Percentiles rank a stretch among this genome's conserved stretches.
Evolutionary conservation across 2,329 filamentous ascomycete genomes (phyloP).

Genomic region (Xylariales sp.): DNA sequence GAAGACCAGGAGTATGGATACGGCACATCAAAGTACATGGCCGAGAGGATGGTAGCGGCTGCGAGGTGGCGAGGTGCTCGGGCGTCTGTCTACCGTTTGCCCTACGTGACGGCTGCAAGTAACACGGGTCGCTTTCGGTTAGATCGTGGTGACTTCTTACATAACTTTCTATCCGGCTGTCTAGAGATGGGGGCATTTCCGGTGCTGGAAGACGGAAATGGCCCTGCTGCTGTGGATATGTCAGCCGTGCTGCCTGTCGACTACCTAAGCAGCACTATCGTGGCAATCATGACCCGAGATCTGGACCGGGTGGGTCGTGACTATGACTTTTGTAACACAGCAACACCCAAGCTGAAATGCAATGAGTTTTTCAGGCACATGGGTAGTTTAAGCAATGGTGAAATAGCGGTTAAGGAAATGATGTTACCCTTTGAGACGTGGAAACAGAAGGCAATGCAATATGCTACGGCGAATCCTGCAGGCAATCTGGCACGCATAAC

Average conservation of each 20-base stretch:
- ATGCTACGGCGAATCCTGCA: constrained; percentile 13
- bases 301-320: constrained; percentile 15
- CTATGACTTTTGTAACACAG: constrained; percentile 20
- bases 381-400: constrained; percentile 10
- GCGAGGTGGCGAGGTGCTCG: constrained; percentile 21
- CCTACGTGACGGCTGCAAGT: constrained; percentile 21
- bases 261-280: constrained; percentile 21
- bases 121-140: constrained; percentile 19
- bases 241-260: constrained; percentile 21
- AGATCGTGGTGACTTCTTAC: constrained; percentile 23
- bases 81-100: constrained; percentile 20
- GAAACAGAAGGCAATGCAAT: constrained; percentile 17
- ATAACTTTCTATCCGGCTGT: constrained; percentile 20
- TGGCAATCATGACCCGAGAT: constrained; percentile 17
- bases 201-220: no score
- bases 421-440: constrained; percentile 17
- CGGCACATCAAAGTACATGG: constrained; percentile 20
- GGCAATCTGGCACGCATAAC: constrained; percentile 20
- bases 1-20: constrained; percentile 22
- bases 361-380: constrained; percentile 19
- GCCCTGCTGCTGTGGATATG: no score
- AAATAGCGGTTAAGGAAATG: no score
- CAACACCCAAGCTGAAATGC: constrained; percentile 17
- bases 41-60: constrained; percentile 18
- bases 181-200: constrained; percentile 22